Conservation (phyloP, 2,329 filamentous ascomycete species). For the Fusarium cicatricum region DNA sequence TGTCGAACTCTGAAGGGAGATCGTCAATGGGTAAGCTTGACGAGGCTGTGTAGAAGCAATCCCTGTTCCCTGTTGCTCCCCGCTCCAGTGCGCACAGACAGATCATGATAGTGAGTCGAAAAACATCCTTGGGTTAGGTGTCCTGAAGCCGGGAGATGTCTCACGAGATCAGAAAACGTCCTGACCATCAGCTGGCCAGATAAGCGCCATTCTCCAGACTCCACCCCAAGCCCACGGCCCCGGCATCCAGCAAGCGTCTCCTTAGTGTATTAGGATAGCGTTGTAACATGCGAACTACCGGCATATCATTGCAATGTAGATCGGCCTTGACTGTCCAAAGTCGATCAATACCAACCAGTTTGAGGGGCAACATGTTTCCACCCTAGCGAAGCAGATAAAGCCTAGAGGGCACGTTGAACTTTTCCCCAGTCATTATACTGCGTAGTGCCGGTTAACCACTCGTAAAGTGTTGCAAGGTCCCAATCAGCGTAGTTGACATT, state of each 20-base stretch:
- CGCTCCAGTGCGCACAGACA: neutral
- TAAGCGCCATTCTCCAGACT: constrained; percentile 20
- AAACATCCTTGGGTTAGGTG: constrained; percentile 3
- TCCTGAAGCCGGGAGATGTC: neutral
- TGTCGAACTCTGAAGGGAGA: constrained; percentile 3
- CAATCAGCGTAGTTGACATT: too few relatives aligned
- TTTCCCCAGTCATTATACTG: too few relatives aligned
- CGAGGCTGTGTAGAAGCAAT: neutral
- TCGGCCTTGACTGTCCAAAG: neutral
- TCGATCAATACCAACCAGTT: neutral
- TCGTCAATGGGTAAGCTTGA: too few relatives aligned
- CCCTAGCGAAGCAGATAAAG: neutral
- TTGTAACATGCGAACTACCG: constrained; percentile 18
- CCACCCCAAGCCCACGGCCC: constrained; percentile 17
- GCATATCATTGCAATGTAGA: constrained; percentile 8
- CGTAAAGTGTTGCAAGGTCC: too few relatives aligned
- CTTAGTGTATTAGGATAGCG: constrained; percentile 12
- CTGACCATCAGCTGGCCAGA: constrained; percentile 10
- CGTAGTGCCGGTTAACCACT: too few relatives aligned
- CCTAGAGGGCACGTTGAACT: neutral
- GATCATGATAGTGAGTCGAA: neutral
- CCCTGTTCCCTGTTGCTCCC: neutral
- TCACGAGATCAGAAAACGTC: constrained; percentile 17
- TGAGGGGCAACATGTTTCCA: neutral
- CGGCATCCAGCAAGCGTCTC: constrained; percentile 14